phyloP scores from a whole-genome alignment of 177 flowering plant genomes.

The Vitis hybrid region DNA sequence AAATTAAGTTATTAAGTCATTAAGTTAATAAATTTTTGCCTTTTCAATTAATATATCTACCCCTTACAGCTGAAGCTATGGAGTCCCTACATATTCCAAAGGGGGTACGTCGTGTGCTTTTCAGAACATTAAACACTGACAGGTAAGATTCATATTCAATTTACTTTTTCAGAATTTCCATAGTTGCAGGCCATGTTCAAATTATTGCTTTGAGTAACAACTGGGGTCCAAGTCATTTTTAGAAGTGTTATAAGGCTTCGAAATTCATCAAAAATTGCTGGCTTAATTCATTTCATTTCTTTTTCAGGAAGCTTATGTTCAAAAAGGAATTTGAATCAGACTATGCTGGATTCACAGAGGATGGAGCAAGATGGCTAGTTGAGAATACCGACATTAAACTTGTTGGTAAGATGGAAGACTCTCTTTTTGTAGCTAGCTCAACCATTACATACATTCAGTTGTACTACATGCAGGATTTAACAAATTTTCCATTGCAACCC shows the following conservation, averaged over 20 bases:
- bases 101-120: slow-evolving; percentile 82
- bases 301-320: slow-evolving; percentile 80
- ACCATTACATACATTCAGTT: too few relatives aligned
- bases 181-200: neutral
- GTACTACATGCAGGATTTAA: too few relatives aligned
- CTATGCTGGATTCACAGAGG: slow-evolving; percentile 86
- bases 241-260: too few relatives aligned
- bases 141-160: slow-evolving; percentile 43
- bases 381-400: slow-evolving; percentile 94
- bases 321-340: slow-evolving; percentile 79
- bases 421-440: neutral
- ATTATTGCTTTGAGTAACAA: neutral
- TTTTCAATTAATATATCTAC: neutral
- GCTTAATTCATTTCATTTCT: slow-evolving; percentile 3
- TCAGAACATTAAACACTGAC: slow-evolving; percentile 88
- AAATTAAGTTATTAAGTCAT: too few relatives aligned
- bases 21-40: neutral
- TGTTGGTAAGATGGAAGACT: slow-evolving; percentile 62
- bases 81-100: slow-evolving; percentile 70
- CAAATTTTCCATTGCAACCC: too few relatives aligned
- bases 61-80: slow-evolving; percentile 75
- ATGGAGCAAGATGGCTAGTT: slow-evolving; percentile 93
- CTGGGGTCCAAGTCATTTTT: neutral
- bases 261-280: neutral
- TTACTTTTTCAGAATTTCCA: neutral